Conservation (phyloP, 805 yeast species). For the Metschnikowia aberdeeniae region DNA sequence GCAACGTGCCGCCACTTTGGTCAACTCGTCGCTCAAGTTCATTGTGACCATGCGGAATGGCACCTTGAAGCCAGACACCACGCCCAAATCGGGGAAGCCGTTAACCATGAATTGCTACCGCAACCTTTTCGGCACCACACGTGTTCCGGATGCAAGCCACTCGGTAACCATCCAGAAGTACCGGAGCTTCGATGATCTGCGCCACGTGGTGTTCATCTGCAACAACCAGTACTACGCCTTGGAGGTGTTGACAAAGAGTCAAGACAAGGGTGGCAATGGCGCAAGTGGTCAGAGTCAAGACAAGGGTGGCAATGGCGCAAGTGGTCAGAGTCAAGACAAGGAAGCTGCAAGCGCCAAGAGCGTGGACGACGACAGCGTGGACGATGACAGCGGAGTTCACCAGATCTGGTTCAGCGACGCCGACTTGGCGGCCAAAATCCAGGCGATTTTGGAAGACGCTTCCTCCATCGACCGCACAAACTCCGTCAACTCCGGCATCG, state of each 20-base stretch:
- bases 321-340: conserved; percentile 2
- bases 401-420: conserved; percentile 52
- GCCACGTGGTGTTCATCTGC: conserved; percentile 48
- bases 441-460: conserved; percentile 40
- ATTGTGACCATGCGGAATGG: conserved; percentile 54
- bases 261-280: conserved; percentile 19
- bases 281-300: too few species aligned
- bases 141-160: conserved; percentile 36
- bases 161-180: conserved; percentile 39
- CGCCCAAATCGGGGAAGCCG: conserved; percentile 47
- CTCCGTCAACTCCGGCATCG: conserved; percentile 44
- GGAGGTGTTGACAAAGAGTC: conserved; percentile 42
- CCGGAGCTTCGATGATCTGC: conserved; percentile 30
- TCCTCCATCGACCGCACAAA: conserved; percentile 31
- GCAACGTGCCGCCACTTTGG: conserved; percentile 62
- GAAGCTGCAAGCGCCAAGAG: too few species aligned
- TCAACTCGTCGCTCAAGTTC: conserved; percentile 64
- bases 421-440: conserved; percentile 44
- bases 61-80: conserved; percentile 52
- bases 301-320: too few species aligned
- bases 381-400: conserved; percentile 20
- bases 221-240: conserved; percentile 48
- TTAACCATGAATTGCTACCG: conserved; percentile 66
- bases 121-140: conserved; percentile 66
- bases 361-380: background rate